These are phyloP conservation scores for Scenedesmus sp. DNA, from an alignment of 163 green algal species.

Conservation along the genomic window DNA sequence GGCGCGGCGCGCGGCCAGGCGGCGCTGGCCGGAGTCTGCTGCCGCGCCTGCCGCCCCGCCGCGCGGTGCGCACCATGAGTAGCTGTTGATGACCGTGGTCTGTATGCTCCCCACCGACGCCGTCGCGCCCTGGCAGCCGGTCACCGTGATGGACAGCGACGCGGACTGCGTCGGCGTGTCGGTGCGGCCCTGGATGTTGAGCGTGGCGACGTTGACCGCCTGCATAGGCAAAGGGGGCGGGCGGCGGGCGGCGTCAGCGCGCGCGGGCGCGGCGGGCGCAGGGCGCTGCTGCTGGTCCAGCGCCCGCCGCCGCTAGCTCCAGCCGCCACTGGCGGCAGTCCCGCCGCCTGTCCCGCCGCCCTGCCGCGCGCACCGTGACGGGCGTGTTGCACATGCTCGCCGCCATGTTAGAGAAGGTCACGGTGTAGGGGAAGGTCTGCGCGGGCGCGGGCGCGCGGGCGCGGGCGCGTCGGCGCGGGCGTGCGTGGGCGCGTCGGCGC, in stretches of 20 bases:
- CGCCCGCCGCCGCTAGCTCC: neutral
- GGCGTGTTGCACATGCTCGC: neutral
- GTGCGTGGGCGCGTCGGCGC: too few species aligned
- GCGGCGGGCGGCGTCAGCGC: too few species aligned
- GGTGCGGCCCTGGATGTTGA: neutral
- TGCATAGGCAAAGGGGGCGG: too few species aligned
- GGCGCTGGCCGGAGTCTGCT: too few species aligned
- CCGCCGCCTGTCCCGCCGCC: too few species aligned
- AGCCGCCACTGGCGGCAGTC: too few species aligned
- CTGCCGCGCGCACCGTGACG: slow-evolving; percentile 5
- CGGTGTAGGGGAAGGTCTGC: too few species aligned
- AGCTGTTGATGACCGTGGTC: slow-evolving; percentile 28
- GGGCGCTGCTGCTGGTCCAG: neutral
- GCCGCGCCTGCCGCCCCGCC: too few species aligned
- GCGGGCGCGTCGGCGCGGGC: too few species aligned
- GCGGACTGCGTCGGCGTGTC: neutral
- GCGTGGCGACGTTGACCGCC: neutral
- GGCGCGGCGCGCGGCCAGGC: too few species aligned
- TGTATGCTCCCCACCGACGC: slow-evolving; percentile 5
- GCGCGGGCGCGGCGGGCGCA: too few species aligned
- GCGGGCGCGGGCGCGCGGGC: too few species aligned
- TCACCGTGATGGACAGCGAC: neutral
- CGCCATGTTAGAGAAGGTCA: slow-evolving; percentile 10
- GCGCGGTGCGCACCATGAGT: slow-evolving; percentile 8
- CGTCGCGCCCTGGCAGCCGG: slow-evolving; percentile 14